A percentile compares a stretch with the other conserved stretches of the same genome.
Conservation (phyloP, 805 yeast genomes). For the Candida schatavii region DNA sequence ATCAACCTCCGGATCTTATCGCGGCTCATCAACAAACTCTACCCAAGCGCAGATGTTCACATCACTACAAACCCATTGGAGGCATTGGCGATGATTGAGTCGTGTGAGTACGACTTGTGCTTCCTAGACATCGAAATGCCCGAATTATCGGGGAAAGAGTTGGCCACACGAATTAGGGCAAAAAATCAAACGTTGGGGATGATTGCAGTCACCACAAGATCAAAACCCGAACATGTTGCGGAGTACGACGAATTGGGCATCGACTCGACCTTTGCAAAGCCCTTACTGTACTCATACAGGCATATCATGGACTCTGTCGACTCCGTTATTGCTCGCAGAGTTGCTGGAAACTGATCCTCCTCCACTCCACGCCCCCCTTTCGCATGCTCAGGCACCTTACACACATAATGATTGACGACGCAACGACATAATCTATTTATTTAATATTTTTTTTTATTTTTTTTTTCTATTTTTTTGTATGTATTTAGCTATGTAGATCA, state of each 20-base stretch:
- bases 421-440: neutral
- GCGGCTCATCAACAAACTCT: slow-evolving; percentile 29
- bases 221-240: slow-evolving; percentile 24
- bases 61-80: slow-evolving; percentile 27
- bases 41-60: slow-evolving; percentile 23
- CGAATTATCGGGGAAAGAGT: slow-evolving; percentile 34
- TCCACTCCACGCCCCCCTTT: no score
- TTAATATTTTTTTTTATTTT: neutral
- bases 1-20: slow-evolving; percentile 38
- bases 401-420: neutral
- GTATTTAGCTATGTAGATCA: no score
- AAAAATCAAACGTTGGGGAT: slow-evolving; percentile 17
- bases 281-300: slow-evolving; percentile 22
- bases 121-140: slow-evolving; percentile 49
- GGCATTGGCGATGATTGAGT: slow-evolving; percentile 23
- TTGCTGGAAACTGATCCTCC: no score
- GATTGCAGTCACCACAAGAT: slow-evolving; percentile 42
- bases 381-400: no score
- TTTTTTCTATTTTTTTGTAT: no score
- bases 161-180: slow-evolving; percentile 22
- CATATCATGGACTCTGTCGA: slow-evolving; percentile 12
- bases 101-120: slow-evolving; percentile 24
- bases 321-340: slow-evolving; percentile 5
- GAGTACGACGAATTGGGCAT: slow-evolving; percentile 34
- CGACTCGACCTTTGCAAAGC: slow-evolving; percentile 41